phyloP scores from a whole-genome alignment of 106 monocot species.

The Acanthochlamys bracteata region DNA sequence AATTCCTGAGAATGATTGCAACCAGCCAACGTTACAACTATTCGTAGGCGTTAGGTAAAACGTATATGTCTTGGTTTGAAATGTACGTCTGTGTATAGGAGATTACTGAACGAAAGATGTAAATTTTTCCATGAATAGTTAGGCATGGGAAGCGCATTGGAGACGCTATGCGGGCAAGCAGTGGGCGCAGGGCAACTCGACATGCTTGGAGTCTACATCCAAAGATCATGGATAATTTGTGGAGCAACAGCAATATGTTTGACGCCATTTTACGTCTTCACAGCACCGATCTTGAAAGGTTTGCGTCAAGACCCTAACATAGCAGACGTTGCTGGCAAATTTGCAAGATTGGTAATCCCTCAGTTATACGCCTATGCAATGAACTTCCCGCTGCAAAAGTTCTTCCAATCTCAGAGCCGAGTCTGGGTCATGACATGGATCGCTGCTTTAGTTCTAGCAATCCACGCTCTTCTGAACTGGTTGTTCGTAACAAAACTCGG shows the following conservation, averaged over 20 bases:
- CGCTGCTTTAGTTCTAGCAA: slow-evolving; percentile 33
- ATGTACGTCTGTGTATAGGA: not conserved
- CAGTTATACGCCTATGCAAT: slow-evolving; percentile 68
- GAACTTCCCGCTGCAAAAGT: slow-evolving; percentile 92
- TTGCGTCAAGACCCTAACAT: slow-evolving; percentile 42
- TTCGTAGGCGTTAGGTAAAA: too few species aligned
- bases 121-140: slow-evolving; percentile 28
- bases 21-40: too few species aligned
- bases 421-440: slow-evolving; percentile 79
- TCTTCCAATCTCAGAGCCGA: slow-evolving; percentile 78
- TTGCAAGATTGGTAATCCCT: slow-evolving; percentile 51
- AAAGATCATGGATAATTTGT: slow-evolving; percentile 76
- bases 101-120: not conserved
- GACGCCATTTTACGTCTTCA: slow-evolving; percentile 60
- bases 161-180: slow-evolving; percentile 89
- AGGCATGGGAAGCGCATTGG: slow-evolving; percentile 89
- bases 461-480: slow-evolving; percentile 67
- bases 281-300: slow-evolving; percentile 45
- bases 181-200: slow-evolving; percentile 59
- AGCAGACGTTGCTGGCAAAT: slow-evolving; percentile 42
- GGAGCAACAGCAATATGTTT: slow-evolving; percentile 42
- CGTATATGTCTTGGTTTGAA: not conserved
- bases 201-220: slow-evolving; percentile 85
- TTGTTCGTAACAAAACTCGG: slow-evolving; percentile 50
- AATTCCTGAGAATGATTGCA: not conserved